Evolutionary conservation across 306 rosid genomes (phyloP).

Genomic region (Luffa aegyptiaca): DNA sequence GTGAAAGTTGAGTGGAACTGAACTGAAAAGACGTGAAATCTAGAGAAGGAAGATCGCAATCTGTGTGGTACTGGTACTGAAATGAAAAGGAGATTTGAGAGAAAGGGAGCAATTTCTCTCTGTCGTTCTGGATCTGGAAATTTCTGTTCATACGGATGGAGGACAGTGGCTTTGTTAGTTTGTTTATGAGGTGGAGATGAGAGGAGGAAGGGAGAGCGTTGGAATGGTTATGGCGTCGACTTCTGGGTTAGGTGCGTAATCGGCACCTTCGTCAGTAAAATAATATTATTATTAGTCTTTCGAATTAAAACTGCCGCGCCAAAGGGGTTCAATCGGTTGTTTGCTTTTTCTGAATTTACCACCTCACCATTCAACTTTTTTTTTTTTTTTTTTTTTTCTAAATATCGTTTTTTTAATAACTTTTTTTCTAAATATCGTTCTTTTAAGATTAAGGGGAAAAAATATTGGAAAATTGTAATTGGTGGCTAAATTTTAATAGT

Average conservation of each 20-base stretch:
- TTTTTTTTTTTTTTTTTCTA: background rate
- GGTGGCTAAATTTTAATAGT: too few relatives aligned
- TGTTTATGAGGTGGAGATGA: background rate
- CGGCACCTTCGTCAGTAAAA: background rate
- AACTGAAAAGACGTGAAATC: background rate
- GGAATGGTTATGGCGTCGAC: constrained; percentile 51
- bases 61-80: background rate
- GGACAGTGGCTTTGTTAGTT: background rate
- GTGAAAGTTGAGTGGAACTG: background rate
- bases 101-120: background rate
- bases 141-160: background rate
- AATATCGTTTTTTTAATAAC: background rate
- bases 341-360: background rate
- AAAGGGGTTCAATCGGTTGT: background rate
- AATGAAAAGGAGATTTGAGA: background rate
- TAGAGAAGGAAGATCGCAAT: background rate
- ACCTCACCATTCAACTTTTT: background rate
- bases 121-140: background rate
- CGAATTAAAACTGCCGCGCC: background rate
- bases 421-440: background rate
- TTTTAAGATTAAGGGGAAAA: too few relatives aligned
- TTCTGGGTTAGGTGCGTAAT: constrained; percentile 25
- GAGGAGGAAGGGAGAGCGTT: background rate
- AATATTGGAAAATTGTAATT: too few relatives aligned
- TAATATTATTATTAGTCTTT: constrained; percentile 13